Evolutionary conservation across 73 alveolate species (phyloP), one percentile per base, ranked within the genome.

Genomic region (Uronychia setigera): DNA sequence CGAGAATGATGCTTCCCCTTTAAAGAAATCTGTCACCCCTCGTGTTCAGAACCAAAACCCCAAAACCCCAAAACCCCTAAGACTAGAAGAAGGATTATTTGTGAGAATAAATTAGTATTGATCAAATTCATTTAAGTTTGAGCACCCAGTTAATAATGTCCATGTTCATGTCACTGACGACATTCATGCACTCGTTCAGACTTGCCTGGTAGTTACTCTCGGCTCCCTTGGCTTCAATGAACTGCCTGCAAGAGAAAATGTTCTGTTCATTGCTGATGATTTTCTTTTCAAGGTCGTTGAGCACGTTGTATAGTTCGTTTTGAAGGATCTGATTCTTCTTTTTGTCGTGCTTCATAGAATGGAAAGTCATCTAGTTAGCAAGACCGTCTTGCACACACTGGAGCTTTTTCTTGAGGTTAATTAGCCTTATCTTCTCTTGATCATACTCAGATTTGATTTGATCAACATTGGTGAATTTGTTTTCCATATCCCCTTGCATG

Each of bases 211-310:
- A 96, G 83, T 96, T 91, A 81, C 92, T 94, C 82, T 96, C 99
- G 31, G 94, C 95, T 14, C 97, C 94, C 81, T 96, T 96, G 34
- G 98, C 91, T 78, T 94, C 98, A 86, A 94, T 94, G 88, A 91
- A 96, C 76, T 93, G 93, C 81, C 94, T 35, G 86, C 92, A 80
- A 31, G 92, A 85, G 77, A 87, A 92, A 11, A 93, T 91, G 76
- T 94, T 78, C 14, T 94, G 87, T 83, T 94, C 98, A 33, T 90
- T 83, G 33, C 80, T 31, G 33, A 91, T 90, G 46, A 92, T 86
- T 77, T 89, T 94, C 94, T 94, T 94, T 84, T 94, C 98, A 28
- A 92, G 77, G 33, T 93, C 97, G 60, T 84, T 85, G 77, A 92
- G 84, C 35, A 87, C 92, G 60, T 93, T 88, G 81, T 90, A 90